phyloP scores from a whole-genome alignment of 1,139 yeast genomes.

The Candida sp. region DNA sequence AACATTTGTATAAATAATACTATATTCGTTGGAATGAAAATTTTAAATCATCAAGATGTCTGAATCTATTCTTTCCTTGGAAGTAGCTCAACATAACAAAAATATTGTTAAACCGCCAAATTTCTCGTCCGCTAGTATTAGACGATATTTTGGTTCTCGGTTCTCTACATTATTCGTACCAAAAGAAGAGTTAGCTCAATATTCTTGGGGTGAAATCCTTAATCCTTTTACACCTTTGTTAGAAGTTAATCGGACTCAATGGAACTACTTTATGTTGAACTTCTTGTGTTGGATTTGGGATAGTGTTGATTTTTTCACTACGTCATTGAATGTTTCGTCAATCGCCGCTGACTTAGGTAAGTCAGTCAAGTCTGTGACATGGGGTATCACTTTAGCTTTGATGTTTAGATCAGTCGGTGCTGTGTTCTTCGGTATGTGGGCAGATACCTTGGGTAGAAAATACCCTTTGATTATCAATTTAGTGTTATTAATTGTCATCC shows the following conservation, averaged over 20 bases:
- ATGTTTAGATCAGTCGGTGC: conserved; percentile 46
- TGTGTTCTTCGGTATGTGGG: conserved; percentile 32
- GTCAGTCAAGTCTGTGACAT: conserved; percentile 28
- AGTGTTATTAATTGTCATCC: conserved; percentile 27
- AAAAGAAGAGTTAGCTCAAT: conserved; percentile 23
- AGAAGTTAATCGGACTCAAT: conserved; percentile 27
- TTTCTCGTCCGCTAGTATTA: conserved; percentile 22
- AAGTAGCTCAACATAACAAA: conserved; percentile 19
- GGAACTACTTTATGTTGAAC: conserved; percentile 34
- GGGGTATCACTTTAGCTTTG: conserved; percentile 45
- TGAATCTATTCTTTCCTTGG: conserved; percentile 1
- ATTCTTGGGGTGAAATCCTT: conserved; percentile 24
- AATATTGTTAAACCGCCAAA: conserved; percentile 32
- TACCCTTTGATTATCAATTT: conserved; percentile 35
- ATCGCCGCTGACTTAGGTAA: conserved; percentile 26
- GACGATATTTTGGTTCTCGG: conserved; percentile 25
- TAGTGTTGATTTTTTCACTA: conserved; percentile 40
- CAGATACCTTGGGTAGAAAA: conserved; percentile 36
- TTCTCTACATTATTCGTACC: conserved; percentile 29
- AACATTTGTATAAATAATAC: no score
- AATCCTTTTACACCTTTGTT: conserved; percentile 33
- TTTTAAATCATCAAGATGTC: background rate
- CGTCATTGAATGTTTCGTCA: conserved; percentile 27
- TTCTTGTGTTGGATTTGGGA: conserved; percentile 44
- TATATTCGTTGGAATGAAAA: no score